Evolutionary conservation across 2,329 filamentous ascomycete species (phyloP).

Genomic region (Raffaelea ambrosiae): DNA sequence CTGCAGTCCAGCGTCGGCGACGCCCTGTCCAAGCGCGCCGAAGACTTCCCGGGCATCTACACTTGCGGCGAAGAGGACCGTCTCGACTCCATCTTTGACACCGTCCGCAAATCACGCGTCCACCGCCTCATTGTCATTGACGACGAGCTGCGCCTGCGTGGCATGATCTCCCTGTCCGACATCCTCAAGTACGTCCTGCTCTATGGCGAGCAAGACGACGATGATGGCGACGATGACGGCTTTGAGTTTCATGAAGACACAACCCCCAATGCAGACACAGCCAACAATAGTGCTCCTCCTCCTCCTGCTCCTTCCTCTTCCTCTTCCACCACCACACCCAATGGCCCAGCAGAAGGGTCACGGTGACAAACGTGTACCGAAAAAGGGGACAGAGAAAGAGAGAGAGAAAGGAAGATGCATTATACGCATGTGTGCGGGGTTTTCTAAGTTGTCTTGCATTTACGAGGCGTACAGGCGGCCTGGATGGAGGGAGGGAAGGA

Average conservation of each 20-base stretch:
- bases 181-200: conserved; percentile 92
- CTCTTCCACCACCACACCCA: too few relatives aligned
- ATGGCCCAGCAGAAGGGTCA: too few relatives aligned
- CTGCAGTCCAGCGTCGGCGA: conserved; percentile 80
- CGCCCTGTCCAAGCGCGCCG: conserved; percentile 74
- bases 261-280: too few relatives aligned
- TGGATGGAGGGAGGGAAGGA: too few relatives aligned
- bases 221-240: neutral
- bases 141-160: conserved; percentile 75
- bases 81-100: conserved; percentile 93
- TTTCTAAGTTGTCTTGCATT: neutral
- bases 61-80: conserved; percentile 89
- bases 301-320: too few relatives aligned
- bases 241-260: too few relatives aligned
- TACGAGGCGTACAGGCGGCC: neutral
- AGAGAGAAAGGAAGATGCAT: too few relatives aligned
- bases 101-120: conserved; percentile 87
- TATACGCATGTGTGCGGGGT: too few relatives aligned
- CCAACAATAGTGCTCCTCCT: too few relatives aligned
- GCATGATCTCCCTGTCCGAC: conserved; percentile 88
- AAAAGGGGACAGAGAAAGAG: too few relatives aligned
- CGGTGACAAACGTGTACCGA: too few relatives aligned
- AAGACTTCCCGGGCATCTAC: conserved; percentile 94
- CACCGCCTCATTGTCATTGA: conserved; percentile 91
- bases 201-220: conserved; percentile 58